Evolutionary conservation across 805 yeast species (phyloP).

Genomic region (Debaryomyces prosopidis): DNA sequence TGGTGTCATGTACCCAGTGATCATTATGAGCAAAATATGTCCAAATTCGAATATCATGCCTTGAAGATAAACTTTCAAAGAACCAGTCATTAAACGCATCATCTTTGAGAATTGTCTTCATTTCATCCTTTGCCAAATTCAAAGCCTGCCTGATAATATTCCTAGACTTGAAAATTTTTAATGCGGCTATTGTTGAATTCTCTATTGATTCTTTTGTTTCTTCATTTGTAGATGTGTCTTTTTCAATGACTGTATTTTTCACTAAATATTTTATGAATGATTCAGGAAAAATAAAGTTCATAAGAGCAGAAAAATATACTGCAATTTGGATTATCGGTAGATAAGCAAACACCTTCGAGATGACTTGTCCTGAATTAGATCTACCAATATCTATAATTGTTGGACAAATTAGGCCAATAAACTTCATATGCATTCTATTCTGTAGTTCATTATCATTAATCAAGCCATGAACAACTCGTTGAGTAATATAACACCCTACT

Average conservation of each 20-base stretch:
- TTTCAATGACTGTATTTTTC: constrained; percentile 22
- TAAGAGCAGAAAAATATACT: constrained; percentile 17
- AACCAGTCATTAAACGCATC: constrained; percentile 52
- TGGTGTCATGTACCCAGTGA: constrained; percentile 61
- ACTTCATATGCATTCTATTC: constrained; percentile 29
- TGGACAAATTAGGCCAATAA: constrained; percentile 68
- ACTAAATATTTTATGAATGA: constrained; percentile 21
- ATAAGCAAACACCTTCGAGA: constrained; percentile 23
- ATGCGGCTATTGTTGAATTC: constrained; percentile 44
- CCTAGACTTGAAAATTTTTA: constrained; percentile 40
- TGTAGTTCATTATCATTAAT: constrained; percentile 21
- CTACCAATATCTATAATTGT: constrained; percentile 63
- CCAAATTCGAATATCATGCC: constrained; percentile 44
- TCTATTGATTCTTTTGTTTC: constrained; percentile 28
- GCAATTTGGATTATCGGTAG: constrained; percentile 27
- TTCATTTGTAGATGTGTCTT: constrained; percentile 17
- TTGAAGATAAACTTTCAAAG: constrained; percentile 27
- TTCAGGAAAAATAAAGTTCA: constrained; percentile 30
- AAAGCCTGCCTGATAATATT: constrained; percentile 54
- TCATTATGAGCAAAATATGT: constrained; percentile 57
- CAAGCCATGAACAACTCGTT: constrained; percentile 44
- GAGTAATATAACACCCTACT: constrained; percentile 65
- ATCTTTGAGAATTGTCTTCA: constrained; percentile 50
- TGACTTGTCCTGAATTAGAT: constrained; percentile 33
- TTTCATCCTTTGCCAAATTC: constrained; percentile 60